These are phyloP conservation scores for Telfairia occidentalis DNA, from an alignment of 331 rosid species.

Conservation along the genomic window DNA sequence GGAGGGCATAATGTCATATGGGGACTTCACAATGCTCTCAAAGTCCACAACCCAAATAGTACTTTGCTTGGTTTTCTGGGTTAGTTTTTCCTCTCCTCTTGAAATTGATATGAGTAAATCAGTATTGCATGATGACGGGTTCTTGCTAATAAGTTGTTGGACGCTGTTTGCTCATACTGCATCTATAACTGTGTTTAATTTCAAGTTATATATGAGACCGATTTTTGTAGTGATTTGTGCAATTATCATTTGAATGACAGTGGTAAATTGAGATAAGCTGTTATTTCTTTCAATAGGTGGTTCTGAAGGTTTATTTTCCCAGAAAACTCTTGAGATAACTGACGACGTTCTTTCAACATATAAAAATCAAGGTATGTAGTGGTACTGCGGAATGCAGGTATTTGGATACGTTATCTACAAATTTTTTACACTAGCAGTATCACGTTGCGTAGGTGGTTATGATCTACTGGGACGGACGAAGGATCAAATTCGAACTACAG, in stretches of 20 bases:
- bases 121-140: neutral
- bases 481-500: constrained; percentile 89
- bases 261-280: constrained; percentile 4
- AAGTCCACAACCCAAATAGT: constrained; percentile 60
- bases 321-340: constrained; percentile 81
- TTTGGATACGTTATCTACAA: neutral
- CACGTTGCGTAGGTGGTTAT: constrained; percentile 68
- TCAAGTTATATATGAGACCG: neutral
- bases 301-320: constrained; percentile 91
- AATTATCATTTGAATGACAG: neutral
- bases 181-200: neutral
- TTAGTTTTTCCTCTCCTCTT: constrained; percentile 13
- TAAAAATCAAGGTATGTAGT: constrained; percentile 77
- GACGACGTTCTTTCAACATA: constrained; percentile 61
- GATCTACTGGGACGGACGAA: constrained; percentile 94
- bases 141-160: neutral
- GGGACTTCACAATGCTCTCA: constrained; percentile 81
- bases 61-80: constrained; percentile 87
- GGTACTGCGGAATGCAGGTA: constrained; percentile 1
- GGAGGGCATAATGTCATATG: constrained; percentile 97
- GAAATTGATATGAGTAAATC: neutral
- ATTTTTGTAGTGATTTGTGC: neutral
- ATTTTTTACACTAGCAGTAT: constrained; percentile 8
- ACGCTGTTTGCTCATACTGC: neutral
- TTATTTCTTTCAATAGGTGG: constrained; percentile 52